Evolutionary conservation across 2,329 filamentous ascomycete genomes (phyloP), one percentile per base, ranked within the genome.

Genomic region (Chrysosporium keratinophilum): DNA sequence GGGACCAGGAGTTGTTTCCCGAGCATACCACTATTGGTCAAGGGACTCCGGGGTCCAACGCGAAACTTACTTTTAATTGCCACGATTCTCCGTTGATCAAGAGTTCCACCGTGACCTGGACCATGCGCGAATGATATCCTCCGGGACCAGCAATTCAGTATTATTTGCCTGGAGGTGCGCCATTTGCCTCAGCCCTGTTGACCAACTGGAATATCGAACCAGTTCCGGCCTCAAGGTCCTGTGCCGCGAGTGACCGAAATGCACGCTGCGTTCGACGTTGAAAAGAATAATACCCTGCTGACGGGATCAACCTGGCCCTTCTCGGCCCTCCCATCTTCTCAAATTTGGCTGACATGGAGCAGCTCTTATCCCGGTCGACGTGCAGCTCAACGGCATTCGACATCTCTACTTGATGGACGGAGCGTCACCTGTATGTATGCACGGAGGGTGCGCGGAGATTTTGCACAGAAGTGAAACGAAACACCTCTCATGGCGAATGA

Each of bases 41-140:
- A 40, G 33, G 42, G 41, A 12, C 12, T 14, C 17, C 19, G n/a
- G 50, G 20, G 42, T 9, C 40, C 31, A 52, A 52, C 17, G 41
- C 28, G 31, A 45, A 43, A 48, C 23, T 49, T 43, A 48, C 37
- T 34, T 28, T 48, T 42, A 48, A 54, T 52, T 46, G 42, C 51
- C 51, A 54, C 51, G 51, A 48, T 47, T 44, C 44, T 53, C 44
- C 43, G 44, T 43, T 49, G 43, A 54, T 54, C 51, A 54, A 48
- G 42, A 34, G 28, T 48, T 43, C 43, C 37, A 41, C 35, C 19
- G 34, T 48, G 44, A 54, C 51, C 15, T 53, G 43, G 20, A 3
- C 23, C 17, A 28, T 54, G 42, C 40, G 19, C 50, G 50, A 50
- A 52, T 46, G 50, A 52, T 54, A 37, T 15, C 43, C 15, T 54